Evolutionary conservation across 2,329 filamentous ascomycete species (phyloP).

Genomic region (Furcasterigmium furcatum): DNA sequence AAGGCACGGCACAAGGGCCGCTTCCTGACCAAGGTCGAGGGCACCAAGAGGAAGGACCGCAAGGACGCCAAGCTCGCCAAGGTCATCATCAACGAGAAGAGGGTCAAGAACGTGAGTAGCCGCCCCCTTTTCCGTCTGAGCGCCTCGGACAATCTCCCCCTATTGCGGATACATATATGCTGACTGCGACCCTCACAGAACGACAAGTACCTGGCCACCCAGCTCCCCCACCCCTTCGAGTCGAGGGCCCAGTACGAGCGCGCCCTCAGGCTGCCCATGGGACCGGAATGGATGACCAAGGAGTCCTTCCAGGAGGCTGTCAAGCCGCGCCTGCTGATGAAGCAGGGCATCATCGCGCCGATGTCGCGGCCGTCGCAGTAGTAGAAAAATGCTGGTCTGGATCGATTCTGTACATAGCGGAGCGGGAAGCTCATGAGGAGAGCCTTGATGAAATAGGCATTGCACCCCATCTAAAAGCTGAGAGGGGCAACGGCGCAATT

Average conservation of each 20-base stretch:
- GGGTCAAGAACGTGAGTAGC: conserved; percentile 71
- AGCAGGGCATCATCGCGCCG: conserved; percentile 84
- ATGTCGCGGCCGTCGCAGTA: conserved; percentile 70
- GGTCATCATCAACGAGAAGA: conserved; percentile 92
- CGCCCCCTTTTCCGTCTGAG: not conserved
- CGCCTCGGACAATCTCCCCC: not conserved
- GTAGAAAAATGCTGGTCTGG: not conserved
- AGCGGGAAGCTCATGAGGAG: too few species aligned
- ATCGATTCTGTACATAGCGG: too few species aligned
- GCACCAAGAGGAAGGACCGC: conserved; percentile 71
- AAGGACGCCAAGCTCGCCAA: conserved; percentile 78
- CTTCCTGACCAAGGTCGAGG: conserved; percentile 65
- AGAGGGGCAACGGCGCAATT: too few species aligned
- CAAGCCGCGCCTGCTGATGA: conserved; percentile 85
- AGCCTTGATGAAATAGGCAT: too few species aligned
- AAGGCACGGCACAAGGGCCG: conserved; percentile 60
- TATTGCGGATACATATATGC: too few species aligned
- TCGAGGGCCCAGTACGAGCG: conserved; percentile 86
- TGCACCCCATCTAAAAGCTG: too few species aligned
- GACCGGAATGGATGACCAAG: conserved; percentile 96
- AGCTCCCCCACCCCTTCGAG: conserved; percentile 88
- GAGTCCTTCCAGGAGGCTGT: conserved; percentile 85
- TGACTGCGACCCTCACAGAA: conserved; percentile 49
- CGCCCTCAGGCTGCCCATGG: conserved; percentile 79
- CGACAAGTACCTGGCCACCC: conserved; percentile 78